These are phyloP conservation scores for Lodderomyces parapsilosis DNA, from an alignment of 1,139 yeast species.

Conservation along the genomic window DNA sequence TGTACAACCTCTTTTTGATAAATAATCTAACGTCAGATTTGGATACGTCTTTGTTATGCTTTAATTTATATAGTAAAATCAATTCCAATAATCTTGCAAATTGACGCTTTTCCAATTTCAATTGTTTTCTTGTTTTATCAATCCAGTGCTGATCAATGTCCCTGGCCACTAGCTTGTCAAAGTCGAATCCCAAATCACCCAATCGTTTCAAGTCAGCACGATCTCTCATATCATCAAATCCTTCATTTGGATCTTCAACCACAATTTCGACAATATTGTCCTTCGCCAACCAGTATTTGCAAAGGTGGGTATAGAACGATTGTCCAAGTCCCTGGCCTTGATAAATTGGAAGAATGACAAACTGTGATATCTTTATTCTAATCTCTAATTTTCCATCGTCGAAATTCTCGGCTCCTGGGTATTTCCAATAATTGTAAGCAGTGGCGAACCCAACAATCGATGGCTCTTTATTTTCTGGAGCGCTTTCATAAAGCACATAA, in stretches of 20 bases:
- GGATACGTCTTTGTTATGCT: conserved; percentile 26
- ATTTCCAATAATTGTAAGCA: conserved; percentile 81
- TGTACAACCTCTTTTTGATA: conserved; percentile 70
- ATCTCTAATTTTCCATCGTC: conserved; percentile 46
- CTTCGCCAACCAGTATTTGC: conserved; percentile 55
- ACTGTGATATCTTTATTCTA: conserved; percentile 85
- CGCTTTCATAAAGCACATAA: conserved; percentile 48
- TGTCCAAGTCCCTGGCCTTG: conserved; percentile 75
- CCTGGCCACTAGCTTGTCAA: conserved; percentile 21
- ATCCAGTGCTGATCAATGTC: conserved; percentile 45
- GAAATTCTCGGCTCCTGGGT: conserved; percentile 55
- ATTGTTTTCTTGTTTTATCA: conserved; percentile 27
- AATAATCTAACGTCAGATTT: conserved; percentile 50
- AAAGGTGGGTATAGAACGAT: conserved; percentile 55
- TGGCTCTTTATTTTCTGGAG: conserved; percentile 32
- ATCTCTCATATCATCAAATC: conserved; percentile 89
- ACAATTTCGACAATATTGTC: conserved; percentile 66
- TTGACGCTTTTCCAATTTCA: conserved; percentile 77
- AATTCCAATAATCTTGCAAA: conserved; percentile 76
- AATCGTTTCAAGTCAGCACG: conserved; percentile 69
- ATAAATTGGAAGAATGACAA: conserved; percentile 76
- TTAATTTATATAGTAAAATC: conserved; percentile 53
- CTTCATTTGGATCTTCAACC: conserved; percentile 94
- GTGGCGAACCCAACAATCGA: conserved; percentile 78
- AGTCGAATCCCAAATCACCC: conserved; percentile 22